Percentiles rank a stretch among this genome's conserved stretches.
phyloP scores from a whole-genome alignment of 305 asterid species.

The Fraxinus nigra region DNA sequence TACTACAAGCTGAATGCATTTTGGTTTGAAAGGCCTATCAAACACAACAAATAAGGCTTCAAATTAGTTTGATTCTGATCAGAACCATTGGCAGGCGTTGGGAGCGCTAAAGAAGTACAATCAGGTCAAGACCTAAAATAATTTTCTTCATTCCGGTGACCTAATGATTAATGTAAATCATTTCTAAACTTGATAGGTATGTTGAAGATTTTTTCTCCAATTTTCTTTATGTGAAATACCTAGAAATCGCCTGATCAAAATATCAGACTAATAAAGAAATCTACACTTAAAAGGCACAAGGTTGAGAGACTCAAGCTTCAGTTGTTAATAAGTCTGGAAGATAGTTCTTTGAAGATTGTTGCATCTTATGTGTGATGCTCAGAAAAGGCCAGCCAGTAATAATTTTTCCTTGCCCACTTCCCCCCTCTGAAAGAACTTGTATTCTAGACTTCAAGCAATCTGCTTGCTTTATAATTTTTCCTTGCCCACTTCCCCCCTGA shows the following conservation, averaged over 20 bases:
- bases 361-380: neutral
- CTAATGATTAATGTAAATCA: neutral
- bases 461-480: neutral
- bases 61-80: neutral
- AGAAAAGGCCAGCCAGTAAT: neutral
- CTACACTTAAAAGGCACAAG: neutral
- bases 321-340: neutral
- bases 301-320: neutral
- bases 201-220: neutral
- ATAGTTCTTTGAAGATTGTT: neutral
- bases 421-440: slow-evolving; percentile 6
- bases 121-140: neutral
- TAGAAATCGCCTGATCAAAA: neutral
- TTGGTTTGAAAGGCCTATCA: neutral
- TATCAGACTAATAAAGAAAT: neutral
- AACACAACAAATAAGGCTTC: neutral
- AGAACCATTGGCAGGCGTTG: neutral
- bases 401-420: slow-evolving; percentile 6
- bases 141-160: neutral
- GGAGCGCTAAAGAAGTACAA: neutral
- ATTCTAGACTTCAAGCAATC: slow-evolving; percentile 14
- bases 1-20: neutral
- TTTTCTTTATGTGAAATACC: neutral
- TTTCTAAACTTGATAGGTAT: neutral
- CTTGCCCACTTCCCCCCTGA: neutral